These are phyloP conservation scores for Nicotiana rustica DNA, from an alignment of 305 asterid genomes.

Conservation along the genomic window DNA sequence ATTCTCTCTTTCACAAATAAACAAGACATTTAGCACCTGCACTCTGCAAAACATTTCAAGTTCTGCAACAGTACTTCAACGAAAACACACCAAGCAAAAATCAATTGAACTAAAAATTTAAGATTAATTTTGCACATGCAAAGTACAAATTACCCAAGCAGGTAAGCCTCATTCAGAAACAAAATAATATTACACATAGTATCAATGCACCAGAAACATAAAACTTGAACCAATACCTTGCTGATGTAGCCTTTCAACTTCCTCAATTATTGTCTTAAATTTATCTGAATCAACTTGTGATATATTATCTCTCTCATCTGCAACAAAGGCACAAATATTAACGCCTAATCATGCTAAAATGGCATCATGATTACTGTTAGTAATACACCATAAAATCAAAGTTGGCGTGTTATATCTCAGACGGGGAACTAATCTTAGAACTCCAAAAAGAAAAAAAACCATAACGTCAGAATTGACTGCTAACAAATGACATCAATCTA, in stretches of 20 bases:
- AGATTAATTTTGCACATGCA: background rate
- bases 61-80: background rate
- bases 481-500: background rate
- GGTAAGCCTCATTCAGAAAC: slow-evolving; percentile 5
- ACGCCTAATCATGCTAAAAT: background rate
- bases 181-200: background rate
- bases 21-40: slow-evolving; percentile 28
- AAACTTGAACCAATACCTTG: slow-evolving; percentile 60
- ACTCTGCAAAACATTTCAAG: background rate
- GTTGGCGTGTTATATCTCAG: background rate
- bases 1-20: slow-evolving; percentile 17
- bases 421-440: background rate
- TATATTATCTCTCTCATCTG: slow-evolving; percentile 88
- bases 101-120: background rate
- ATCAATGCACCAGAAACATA: slow-evolving; percentile 15
- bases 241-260: slow-evolving; percentile 79
- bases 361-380: background rate
- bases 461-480: background rate
- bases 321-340: slow-evolving; percentile 38
- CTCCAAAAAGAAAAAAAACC: background rate
- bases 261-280: slow-evolving; percentile 72
- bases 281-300: slow-evolving; percentile 66
- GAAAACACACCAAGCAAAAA: background rate
- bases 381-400: background rate
- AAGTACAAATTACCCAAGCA: background rate